Evolutionary conservation across 1,284 basidiomycete species (phyloP).

Genomic region (Ganoderma lucidum): DNA sequence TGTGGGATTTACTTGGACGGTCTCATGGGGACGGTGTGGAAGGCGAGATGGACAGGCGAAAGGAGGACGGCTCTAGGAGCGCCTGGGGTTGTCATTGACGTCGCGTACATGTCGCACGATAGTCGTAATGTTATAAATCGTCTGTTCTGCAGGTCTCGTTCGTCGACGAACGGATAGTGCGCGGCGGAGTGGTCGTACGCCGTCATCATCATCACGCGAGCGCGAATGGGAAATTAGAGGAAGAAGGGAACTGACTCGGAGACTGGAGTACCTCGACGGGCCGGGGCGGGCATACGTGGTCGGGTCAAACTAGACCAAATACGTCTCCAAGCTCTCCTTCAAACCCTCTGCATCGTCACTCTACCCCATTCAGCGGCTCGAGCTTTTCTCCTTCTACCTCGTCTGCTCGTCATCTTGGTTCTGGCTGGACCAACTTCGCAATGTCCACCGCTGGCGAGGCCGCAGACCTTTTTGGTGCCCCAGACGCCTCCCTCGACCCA

Average conservation of each 20-base stretch:
- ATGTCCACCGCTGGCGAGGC: constrained; percentile 79
- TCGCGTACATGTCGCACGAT: not conserved
- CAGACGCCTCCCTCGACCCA: constrained; percentile 66
- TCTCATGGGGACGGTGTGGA: constrained; percentile 29
- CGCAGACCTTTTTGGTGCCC: constrained; percentile 76
- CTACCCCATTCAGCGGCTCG: constrained; percentile 1
- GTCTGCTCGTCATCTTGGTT: constrained; percentile 24
- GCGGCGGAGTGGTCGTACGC: not conserved
- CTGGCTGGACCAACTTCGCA: constrained; percentile 31
- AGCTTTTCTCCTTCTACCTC: constrained; percentile 14
- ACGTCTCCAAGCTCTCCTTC: constrained; percentile 26
- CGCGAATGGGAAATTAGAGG: not conserved
- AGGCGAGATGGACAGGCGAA: constrained; percentile 30
- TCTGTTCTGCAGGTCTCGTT: not conserved
- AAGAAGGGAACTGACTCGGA: not conserved
- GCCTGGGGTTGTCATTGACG: constrained; percentile 31
- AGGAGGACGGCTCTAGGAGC: constrained; percentile 28
- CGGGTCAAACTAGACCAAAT: constrained; percentile 34
- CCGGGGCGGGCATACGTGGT: constrained; percentile 30
- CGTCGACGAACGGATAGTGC: not conserved
- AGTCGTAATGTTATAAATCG: not conserved
- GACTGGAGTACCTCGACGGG: not conserved
- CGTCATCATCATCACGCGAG: constrained; percentile 2
- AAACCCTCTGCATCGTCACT: constrained; percentile 25
- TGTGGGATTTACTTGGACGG: constrained; percentile 36